Base-by-base conservation (phyloP, 345 rosid species). In the Dimocarpus longan region DNA sequence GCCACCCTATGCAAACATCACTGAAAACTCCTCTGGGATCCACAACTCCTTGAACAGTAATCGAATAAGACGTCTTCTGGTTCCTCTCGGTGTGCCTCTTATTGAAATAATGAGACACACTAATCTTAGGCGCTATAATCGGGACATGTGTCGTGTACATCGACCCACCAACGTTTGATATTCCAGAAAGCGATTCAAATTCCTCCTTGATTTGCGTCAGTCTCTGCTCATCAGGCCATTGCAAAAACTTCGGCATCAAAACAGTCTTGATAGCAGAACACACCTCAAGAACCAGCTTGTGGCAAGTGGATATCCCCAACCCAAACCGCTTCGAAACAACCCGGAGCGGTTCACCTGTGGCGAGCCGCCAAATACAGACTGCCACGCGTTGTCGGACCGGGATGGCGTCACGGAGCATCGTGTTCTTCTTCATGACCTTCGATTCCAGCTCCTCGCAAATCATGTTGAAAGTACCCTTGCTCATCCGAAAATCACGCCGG, bases 361-460 rank as follows among this genome's bases (percentile, higher is more conserved):
- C 98, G 62, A 93, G 72, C 87, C 98, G 81, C 97, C 97, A 93
- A 63, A 93, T 87, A 82, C 98, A 93, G 63, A 93, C 96, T n/a
- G 93, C 98, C 0, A 93, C 90, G 65, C 98, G 91, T 75, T 93
- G 95, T 7, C 90, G 93, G n/a, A 92, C 98, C 15, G 98, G 98
- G 57, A 93, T 91, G 40, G 98, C 98, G 68, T 92, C 98, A 0
- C 98, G 90, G 5, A 93, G 86, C 91, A 88, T 88, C 74, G 98
- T 95, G 87, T 95, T 95, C 89, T 91, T 93, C 90, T 95, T 95
- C 74, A 83, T 95, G 44, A 95, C 96, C 24, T 82, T 85, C 10
- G 88, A 73, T 42, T 93, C 95, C 57, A 94, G 81, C 82, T 93
- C 93, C 78, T 85, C 86, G 84, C 97, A 94, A 28, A 94, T 88